These are phyloP conservation scores for Pichia sporocuriosa DNA, from an alignment of 805 yeast species.

Conservation along the genomic window DNA sequence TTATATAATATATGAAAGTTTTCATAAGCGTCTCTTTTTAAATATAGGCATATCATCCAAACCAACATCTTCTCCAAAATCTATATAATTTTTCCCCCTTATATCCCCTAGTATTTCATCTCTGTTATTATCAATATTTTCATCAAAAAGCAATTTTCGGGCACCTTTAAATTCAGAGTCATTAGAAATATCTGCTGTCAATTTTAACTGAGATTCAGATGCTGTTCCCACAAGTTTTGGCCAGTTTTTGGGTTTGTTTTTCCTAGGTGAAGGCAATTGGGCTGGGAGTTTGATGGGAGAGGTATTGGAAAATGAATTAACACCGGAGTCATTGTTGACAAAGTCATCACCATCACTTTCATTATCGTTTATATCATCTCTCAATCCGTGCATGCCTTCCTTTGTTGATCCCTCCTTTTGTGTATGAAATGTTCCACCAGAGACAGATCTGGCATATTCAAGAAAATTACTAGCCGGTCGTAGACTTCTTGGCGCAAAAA, in stretches of 20 bases:
- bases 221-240: conserved; percentile 44
- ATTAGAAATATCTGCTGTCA: background rate
- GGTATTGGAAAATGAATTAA: background rate
- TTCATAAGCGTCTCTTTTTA: conserved; percentile 6
- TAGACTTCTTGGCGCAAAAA: conserved; percentile 35
- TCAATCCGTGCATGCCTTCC: background rate
- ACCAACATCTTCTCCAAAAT: conserved; percentile 7
- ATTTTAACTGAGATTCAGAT: conserved; percentile 29
- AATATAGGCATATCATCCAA: conserved; percentile 10
- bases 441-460: conserved; percentile 17
- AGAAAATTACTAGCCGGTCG: conserved; percentile 19
- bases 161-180: conserved; percentile 3
- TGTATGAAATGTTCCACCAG: conserved; percentile 19
- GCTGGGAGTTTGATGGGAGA: conserved; percentile 22
- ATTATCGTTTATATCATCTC: background rate
- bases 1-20: too few species aligned
- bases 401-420: background rate
- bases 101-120: background rate
- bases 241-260: conserved; percentile 37
- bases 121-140: too few species aligned
- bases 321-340: background rate
- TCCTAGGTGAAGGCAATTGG: conserved; percentile 49
- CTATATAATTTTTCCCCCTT: conserved; percentile 1
- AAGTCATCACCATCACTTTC: background rate
- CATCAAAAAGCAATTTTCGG: conserved; percentile 1